A percentile compares a stretch with the other conserved stretches of the same genome.
Evolutionary conservation across 805 yeast species (phyloP).

Genomic region (Scheffersomyces amazonensis): DNA sequence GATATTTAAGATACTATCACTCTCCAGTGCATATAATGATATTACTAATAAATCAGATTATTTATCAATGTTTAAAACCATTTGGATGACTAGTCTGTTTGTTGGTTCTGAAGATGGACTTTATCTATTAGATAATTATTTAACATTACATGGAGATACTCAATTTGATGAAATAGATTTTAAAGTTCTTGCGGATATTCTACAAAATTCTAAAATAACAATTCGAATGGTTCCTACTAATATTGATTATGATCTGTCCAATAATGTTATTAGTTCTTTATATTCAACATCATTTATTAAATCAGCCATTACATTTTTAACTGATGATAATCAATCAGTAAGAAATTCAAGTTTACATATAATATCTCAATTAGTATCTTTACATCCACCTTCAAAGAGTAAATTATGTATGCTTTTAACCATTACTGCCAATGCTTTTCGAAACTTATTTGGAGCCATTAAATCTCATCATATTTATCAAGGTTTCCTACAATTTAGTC

Average conservation of each 20-base stretch:
- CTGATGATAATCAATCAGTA: slow-evolving; percentile 4
- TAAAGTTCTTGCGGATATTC: slow-evolving; percentile 14
- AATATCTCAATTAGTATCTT: slow-evolving; percentile 26
- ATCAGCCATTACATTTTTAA: slow-evolving; percentile 13
- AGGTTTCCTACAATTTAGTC: slow-evolving; percentile 2
- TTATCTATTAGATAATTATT: slow-evolving; percentile 14
- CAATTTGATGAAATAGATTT: slow-evolving; percentile 15
- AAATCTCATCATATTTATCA: slow-evolving; percentile 14
- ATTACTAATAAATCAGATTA: background rate
- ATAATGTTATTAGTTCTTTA: slow-evolving; percentile 12
- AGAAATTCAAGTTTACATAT: slow-evolving; percentile 13
- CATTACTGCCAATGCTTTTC: slow-evolving; percentile 29
- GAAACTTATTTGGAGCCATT: slow-evolving; percentile 8
- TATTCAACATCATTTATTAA: slow-evolving; percentile 20
- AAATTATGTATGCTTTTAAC: slow-evolving; percentile 40
- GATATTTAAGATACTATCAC: background rate
- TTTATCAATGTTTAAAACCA: background rate
- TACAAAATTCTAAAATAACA: slow-evolving; percentile 6
- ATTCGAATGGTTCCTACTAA: slow-evolving; percentile 12
- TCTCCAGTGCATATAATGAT: background rate
- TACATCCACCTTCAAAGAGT: slow-evolving; percentile 36
- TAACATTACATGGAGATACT: slow-evolving; percentile 13
- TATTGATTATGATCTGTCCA: slow-evolving; percentile 5
- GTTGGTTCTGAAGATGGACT: background rate
- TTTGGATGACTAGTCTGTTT: background rate